These are phyloP conservation scores for Prunus dulcis DNA, from an alignment of 306 rosid genomes.

Conservation along the genomic window DNA sequence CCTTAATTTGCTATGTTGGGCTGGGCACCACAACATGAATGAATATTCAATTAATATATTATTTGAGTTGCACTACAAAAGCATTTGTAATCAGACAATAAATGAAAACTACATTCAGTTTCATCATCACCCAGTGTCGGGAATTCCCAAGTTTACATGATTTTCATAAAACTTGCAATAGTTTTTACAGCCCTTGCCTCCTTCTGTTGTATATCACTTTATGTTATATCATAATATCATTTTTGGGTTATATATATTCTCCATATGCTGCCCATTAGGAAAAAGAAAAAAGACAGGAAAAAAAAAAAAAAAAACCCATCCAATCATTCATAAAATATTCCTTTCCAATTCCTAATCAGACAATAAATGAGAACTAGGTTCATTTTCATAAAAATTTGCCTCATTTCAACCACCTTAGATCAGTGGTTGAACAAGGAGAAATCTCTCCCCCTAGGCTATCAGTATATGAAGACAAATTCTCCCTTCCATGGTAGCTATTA, in stretches of 20 bases:
- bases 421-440: slow-evolving; percentile 36
- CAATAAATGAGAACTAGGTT: not conserved
- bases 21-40: not conserved
- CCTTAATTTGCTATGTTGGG: not conserved
- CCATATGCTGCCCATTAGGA: not conserved
- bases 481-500: slow-evolving; percentile 23
- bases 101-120: too few species aligned
- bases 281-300: not conserved
- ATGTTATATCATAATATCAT: not conserved
- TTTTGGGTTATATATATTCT: not conserved
- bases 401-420: slow-evolving; percentile 22
- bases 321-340: not conserved
- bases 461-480: slow-evolving; percentile 18
- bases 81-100: too few species aligned
- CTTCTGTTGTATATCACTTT: too few species aligned
- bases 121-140: too few species aligned
- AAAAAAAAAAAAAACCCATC: not conserved
- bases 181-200: too few species aligned
- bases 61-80: too few species aligned
- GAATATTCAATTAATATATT: not conserved
- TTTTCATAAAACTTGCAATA: too few species aligned
- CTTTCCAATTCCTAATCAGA: not conserved
- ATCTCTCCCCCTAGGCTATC: slow-evolving; percentile 28
- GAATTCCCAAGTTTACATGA: too few species aligned
- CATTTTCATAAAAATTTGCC: not conserved